phyloP scores from a whole-genome alignment of 805 yeast species.

The Nakazawaea populi region DNA sequence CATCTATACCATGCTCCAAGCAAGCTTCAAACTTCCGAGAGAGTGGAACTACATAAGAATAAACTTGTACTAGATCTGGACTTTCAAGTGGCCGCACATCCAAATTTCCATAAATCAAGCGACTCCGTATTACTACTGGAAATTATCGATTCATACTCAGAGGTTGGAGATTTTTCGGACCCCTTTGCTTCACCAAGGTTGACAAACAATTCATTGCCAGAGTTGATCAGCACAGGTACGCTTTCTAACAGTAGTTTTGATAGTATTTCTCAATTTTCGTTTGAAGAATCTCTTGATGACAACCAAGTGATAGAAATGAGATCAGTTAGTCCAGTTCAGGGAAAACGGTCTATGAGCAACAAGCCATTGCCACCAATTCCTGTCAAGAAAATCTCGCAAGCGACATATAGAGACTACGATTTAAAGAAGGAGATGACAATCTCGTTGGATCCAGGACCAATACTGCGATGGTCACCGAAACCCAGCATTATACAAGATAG shows the following conservation, averaged over 20 bases:
- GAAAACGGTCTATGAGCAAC: slow-evolving; percentile 7
- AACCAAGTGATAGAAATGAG: slow-evolving; percentile 1
- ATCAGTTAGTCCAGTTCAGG: background rate
- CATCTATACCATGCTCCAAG: background rate
- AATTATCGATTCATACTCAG: slow-evolving; percentile 4
- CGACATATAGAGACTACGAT: slow-evolving; percentile 17
- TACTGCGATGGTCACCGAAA: background rate
- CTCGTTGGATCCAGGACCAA: background rate
- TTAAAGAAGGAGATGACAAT: background rate
- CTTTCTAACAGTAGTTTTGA: slow-evolving; percentile 1
- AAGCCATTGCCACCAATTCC: slow-evolving; percentile 18
- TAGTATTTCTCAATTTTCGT: slow-evolving; percentile 5
- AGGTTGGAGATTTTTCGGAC: background rate
- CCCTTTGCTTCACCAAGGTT: background rate
- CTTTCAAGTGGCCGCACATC: background rate
- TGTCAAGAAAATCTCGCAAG: slow-evolving; percentile 17
- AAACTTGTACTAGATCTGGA: background rate
- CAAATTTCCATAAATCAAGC: background rate
- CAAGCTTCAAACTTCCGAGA: background rate
- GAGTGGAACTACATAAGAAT: slow-evolving; percentile 1
- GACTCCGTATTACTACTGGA: slow-evolving; percentile 5
- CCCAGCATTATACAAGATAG: background rate
- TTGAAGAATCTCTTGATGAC: slow-evolving; percentile 3
- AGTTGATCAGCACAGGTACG: background rate
- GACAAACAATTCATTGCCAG: background rate